These are phyloP conservation scores for Davidsoniella virescens DNA, from an alignment of 2,329 filamentous ascomycete species.

Conservation along the genomic window DNA sequence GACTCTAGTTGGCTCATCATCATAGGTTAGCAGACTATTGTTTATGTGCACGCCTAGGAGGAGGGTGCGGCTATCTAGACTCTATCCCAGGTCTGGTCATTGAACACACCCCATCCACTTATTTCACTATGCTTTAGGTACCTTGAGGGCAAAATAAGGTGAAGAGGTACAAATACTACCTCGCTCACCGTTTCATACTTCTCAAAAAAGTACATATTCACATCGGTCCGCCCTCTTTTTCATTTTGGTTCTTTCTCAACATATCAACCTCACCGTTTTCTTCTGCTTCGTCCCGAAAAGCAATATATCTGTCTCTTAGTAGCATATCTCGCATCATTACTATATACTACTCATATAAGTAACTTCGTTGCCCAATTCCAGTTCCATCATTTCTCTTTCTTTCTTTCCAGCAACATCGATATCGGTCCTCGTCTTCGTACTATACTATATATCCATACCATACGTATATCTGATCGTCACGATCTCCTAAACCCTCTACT, in stretches of 20 bases:
- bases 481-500: background rate
- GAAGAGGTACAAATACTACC: background rate
- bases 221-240: background rate
- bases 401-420: background rate
- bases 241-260: background rate
- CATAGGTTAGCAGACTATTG: no score
- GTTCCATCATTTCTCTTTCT: background rate
- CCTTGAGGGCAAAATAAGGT: no score
- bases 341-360: no score
- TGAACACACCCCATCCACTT: no score
- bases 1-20: no score
- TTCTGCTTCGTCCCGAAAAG: background rate
- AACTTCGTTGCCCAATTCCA: no score
- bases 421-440: background rate
- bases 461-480: background rate
- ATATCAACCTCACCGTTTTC: background rate
- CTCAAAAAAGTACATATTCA: slow-evolving; percentile 11
- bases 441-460: slow-evolving; percentile 3
- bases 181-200: no score
- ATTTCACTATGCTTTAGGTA: no score
- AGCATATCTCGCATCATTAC: no score
- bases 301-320: background rate
- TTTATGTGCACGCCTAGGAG: no score
- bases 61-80: no score
- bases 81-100: no score